Evolutionary conservation across 2,329 filamentous ascomycete genomes (phyloP).

Genomic region (Macrophomina pseudophaseolina): DNA sequence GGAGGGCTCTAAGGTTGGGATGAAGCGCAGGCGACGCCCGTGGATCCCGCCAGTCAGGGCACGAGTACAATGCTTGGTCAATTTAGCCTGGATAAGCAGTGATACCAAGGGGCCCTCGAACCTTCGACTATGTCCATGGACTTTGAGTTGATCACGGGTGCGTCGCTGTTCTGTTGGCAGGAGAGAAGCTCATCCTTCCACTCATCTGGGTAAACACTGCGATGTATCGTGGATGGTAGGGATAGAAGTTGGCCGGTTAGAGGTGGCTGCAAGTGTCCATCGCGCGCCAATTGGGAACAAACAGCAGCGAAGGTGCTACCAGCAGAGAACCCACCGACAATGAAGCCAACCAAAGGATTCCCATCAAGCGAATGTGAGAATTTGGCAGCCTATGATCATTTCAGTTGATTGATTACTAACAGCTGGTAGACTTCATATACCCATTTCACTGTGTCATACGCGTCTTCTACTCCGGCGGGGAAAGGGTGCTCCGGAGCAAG

Average conservation of each 20-base stretch:
- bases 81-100: too few relatives aligned
- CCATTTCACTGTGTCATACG: conserved; percentile 40
- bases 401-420: too few relatives aligned
- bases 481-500: conserved; percentile 45
- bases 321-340: conserved; percentile 31
- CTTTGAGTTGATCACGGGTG: conserved; percentile 29
- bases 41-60: not conserved
- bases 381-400: too few relatives aligned
- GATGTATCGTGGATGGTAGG: conserved; percentile 31
- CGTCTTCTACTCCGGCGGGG: conserved; percentile 42
- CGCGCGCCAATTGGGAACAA: conserved; percentile 31
- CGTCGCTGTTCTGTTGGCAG: conserved; percentile 31
- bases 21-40: too few relatives aligned
- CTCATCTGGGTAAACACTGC: conserved; percentile 33
- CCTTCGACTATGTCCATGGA: not conserved
- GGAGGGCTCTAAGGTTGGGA: not conserved
- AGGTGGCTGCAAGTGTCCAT: conserved; percentile 29
- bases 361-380: not conserved
- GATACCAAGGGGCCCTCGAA: too few relatives aligned
- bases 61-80: conserved; percentile 30
- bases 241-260: conserved; percentile 30
- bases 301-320: conserved; percentile 31
- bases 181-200: conserved; percentile 30
- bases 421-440: too few relatives aligned
- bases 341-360: conserved; percentile 30